Evolutionary conservation across 768 basidiomycete genomes (phyloP).

Genomic region (Lentinula sp.): DNA sequence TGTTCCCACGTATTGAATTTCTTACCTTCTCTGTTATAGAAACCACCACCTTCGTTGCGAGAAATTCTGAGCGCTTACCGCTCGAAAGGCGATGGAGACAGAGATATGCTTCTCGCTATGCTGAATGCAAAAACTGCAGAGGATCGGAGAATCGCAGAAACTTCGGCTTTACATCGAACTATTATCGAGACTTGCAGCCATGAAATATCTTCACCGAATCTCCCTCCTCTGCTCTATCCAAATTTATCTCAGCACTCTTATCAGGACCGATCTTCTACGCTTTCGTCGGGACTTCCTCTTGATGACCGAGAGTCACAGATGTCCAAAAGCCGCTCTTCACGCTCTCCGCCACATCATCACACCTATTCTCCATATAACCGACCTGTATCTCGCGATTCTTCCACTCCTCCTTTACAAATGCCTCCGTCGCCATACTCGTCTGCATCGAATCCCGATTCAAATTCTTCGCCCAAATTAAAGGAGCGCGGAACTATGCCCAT

Average conservation of each 20-base stretch:
- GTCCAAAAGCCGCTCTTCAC: slow-evolving; percentile 24
- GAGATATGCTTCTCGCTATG: slow-evolving; percentile 79
- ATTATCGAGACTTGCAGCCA: slow-evolving; percentile 54
- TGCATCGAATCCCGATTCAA: slow-evolving; percentile 56
- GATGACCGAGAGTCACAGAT: not conserved
- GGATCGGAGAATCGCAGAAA: slow-evolving; percentile 78
- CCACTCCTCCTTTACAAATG: slow-evolving; percentile 35
- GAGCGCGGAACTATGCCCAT: slow-evolving; percentile 77
- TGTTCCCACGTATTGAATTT: not conserved
- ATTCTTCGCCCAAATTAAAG: slow-evolving; percentile 52
- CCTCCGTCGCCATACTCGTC: slow-evolving; percentile 76
- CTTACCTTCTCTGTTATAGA: slow-evolving; percentile 25
- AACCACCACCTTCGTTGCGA: slow-evolving; percentile 74
- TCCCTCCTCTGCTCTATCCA: slow-evolving; percentile 1
- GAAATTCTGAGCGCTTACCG: slow-evolving; percentile 86
- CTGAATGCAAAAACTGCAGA: slow-evolving; percentile 90
- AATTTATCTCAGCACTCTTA: slow-evolving; percentile 10
- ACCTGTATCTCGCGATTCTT: slow-evolving; percentile 12
- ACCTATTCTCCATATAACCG: slow-evolving; percentile 2
- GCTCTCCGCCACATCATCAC: slow-evolving; percentile 45
- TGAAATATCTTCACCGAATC: slow-evolving; percentile 24
- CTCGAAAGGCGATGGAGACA: slow-evolving; percentile 83
- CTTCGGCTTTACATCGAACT: slow-evolving; percentile 64
- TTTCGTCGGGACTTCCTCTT: not conserved
- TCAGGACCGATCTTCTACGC: slow-evolving; percentile 22